Evolutionary conservation across 1,284 basidiomycete species (phyloP).

Genomic region (Ganoderma meredithae): DNA sequence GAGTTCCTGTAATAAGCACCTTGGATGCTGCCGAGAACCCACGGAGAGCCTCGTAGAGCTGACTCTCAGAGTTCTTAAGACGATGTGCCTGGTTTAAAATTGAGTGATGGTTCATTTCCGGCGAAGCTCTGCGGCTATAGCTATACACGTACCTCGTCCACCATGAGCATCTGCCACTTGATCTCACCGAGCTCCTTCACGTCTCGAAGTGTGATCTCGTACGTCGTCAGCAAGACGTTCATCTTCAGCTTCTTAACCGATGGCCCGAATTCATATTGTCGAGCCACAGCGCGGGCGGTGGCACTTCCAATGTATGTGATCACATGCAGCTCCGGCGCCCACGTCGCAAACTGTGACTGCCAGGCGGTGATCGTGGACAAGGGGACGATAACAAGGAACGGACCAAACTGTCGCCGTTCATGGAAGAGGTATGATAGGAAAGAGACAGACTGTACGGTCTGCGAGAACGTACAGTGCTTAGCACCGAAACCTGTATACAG

Average conservation of each 20-base stretch:
- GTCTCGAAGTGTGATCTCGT: slow-evolving; percentile 96
- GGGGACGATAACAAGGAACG: slow-evolving; percentile 97
- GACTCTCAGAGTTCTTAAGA: slow-evolving; percentile 97
- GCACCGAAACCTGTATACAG: background rate
- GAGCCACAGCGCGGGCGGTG: slow-evolving; percentile 88
- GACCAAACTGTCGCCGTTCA: slow-evolving; percentile 92
- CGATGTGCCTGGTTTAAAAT: slow-evolving; percentile 81
- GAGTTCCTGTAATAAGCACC: slow-evolving; percentile 97
- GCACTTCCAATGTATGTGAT: slow-evolving; percentile 97
- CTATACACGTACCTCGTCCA: slow-evolving; percentile 80
- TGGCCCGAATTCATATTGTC: slow-evolving; percentile 91
- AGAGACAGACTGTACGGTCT: slow-evolving; percentile 96
- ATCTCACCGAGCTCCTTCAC: slow-evolving; percentile 89
- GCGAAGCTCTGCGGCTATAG: slow-evolving; percentile 19
- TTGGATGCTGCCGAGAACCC: slow-evolving; percentile 92
- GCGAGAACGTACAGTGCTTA: slow-evolving; percentile 9
- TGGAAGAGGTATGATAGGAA: slow-evolving; percentile 98
- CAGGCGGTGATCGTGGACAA: slow-evolving; percentile 98
- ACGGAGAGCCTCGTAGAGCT: slow-evolving; percentile 93
- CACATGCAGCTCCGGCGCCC: slow-evolving; percentile 98
- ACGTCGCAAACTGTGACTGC: slow-evolving; percentile 94
- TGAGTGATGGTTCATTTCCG: slow-evolving; percentile 19
- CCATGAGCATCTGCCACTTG: slow-evolving; percentile 97
- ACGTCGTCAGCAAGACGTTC: slow-evolving; percentile 98
- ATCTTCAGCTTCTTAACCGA: slow-evolving; percentile 91